Percentiles rank a stretch among this genome's conserved stretches.
Conservation (phyloP, 192 early-diverging fungal genomes). For the Backusella sp. region DNA sequence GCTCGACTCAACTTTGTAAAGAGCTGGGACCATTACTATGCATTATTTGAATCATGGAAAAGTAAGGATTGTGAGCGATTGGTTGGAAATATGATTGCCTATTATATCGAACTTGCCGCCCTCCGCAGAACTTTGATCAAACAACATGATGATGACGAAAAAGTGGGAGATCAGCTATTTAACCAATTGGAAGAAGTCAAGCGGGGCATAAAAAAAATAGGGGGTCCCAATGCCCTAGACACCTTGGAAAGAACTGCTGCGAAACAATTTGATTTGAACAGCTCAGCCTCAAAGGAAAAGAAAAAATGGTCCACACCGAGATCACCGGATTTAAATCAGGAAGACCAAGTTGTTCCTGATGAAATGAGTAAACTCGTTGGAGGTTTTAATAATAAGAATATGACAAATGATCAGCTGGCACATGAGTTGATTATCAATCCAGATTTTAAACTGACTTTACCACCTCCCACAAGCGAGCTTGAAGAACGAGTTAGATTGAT, state of each 20-base stretch:
- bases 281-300: slow-evolving; percentile 4
- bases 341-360: neutral
- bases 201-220: slow-evolving; percentile 5
- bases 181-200: slow-evolving; percentile 26
- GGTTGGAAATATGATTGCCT: slow-evolving; percentile 59
- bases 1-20: slow-evolving; percentile 43
- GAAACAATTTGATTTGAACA: neutral
- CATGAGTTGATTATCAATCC: slow-evolving; percentile 81
- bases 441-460: slow-evolving; percentile 55
- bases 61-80: slow-evolving; percentile 58
- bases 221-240: slow-evolving; percentile 10
- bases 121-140: slow-evolving; percentile 61
- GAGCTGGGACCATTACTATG: slow-evolving; percentile 58
- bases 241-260: slow-evolving; percentile 5
- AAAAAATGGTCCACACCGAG: neutral
- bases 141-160: slow-evolving; percentile 14
- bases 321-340: neutral
- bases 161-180: slow-evolving; percentile 33
- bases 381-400: slow-evolving; percentile 24
- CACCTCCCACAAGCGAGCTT: slow-evolving; percentile 30
- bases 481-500: slow-evolving; percentile 57
- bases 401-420: slow-evolving; percentile 67
- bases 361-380: slow-evolving; percentile 37
- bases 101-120: slow-evolving; percentile 65
- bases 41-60: slow-evolving; percentile 73